Conservation (phyloP, 2,329 filamentous ascomycete species). For the Cephalotrichum gorgonifer region DNA sequence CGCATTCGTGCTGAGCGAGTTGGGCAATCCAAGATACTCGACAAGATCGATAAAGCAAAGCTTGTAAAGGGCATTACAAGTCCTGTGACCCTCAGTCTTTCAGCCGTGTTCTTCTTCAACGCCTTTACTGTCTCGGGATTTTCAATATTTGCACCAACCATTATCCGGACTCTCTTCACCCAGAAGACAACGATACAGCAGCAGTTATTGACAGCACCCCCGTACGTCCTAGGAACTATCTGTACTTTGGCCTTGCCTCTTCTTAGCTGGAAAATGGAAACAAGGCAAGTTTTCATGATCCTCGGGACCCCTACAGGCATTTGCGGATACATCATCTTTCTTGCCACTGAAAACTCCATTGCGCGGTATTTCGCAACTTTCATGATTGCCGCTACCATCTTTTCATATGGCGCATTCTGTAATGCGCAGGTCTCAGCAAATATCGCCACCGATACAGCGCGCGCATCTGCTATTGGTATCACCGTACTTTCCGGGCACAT, state of each 20-base stretch:
- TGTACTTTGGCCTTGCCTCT: constrained; percentile 47
- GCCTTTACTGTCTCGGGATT: constrained; percentile 59
- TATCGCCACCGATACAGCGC: constrained; percentile 53
- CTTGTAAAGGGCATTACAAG: constrained; percentile 51
- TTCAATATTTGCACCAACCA: constrained; percentile 56
- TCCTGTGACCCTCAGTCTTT: constrained; percentile 30
- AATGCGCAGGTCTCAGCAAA: constrained; percentile 55
- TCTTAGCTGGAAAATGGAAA: constrained; percentile 43
- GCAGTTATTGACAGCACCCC: constrained; percentile 55
- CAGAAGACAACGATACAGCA: constrained; percentile 40
- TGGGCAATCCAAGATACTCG: constrained; percentile 45
- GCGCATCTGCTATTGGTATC: constrained; percentile 48
- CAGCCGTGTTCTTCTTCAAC: not conserved
- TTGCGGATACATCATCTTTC: constrained; percentile 54
- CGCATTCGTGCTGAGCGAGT: constrained; percentile 50
- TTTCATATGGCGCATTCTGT: constrained; percentile 48
- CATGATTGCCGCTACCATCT: constrained; percentile 49
- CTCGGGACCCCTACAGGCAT: constrained; percentile 45
- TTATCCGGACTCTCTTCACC: constrained; percentile 55
- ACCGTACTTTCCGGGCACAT: constrained; percentile 53
- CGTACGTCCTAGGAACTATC: constrained; percentile 52
- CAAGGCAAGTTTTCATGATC: constrained; percentile 45
- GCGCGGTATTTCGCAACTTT: constrained; percentile 55
- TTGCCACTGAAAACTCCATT: constrained; percentile 32
- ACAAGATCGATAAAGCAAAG: constrained; percentile 50